A percentile compares a stretch with the other conserved stretches of the same genome.
Conservation (phyloP, 2,329 filamentous ascomycete genomes). For the Fusarium sp. region DNA sequence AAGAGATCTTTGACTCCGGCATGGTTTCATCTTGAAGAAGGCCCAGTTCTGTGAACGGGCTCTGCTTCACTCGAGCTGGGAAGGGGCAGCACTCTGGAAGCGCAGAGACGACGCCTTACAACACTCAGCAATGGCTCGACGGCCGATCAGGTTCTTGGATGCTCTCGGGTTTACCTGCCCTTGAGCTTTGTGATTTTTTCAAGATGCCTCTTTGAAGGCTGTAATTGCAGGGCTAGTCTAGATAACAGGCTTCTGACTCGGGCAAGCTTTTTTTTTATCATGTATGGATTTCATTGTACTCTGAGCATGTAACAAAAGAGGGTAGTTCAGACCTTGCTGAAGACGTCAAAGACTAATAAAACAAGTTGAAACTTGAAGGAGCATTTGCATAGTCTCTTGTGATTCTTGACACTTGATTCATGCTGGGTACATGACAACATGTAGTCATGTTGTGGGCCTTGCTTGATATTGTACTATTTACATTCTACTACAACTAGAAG, state of each 20-base stretch:
- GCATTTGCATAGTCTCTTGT: background rate
- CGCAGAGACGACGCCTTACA: background rate
- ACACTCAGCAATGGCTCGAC: slow-evolving; percentile 9
- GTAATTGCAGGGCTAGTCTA: slow-evolving; percentile 19
- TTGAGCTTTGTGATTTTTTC: slow-evolving; percentile 6
- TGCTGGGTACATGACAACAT: background rate
- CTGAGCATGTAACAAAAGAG: slow-evolving; percentile 36
- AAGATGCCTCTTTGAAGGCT: slow-evolving; percentile 11
- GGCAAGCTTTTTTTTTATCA: slow-evolving; percentile 17
- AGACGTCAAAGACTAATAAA: slow-evolving; percentile 27
- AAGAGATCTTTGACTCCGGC: background rate
- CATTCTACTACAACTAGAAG: slow-evolving; percentile 1
- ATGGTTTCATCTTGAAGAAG: slow-evolving; percentile 1
- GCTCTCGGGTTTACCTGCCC: slow-evolving; percentile 1
- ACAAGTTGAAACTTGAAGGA: slow-evolving; percentile 23
- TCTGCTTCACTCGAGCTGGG: slow-evolving; percentile 5
- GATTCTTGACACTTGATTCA: background rate
- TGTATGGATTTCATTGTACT: slow-evolving; percentile 34
- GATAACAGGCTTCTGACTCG: slow-evolving; percentile 25
- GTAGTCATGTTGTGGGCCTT: background rate
- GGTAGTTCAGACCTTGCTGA: slow-evolving; percentile 28
- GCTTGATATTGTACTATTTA: background rate
- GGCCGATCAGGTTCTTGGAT: slow-evolving; percentile 8
- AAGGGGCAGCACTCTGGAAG: slow-evolving; percentile 6
- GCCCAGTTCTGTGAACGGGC: slow-evolving; percentile 36